A percentile compares a stretch with the other conserved stretches of the same genome.
These are phyloP conservation scores for Avena atlantica DNA, from an alignment of 176 grass and related monocot genomes.

Conservation along the genomic window DNA sequence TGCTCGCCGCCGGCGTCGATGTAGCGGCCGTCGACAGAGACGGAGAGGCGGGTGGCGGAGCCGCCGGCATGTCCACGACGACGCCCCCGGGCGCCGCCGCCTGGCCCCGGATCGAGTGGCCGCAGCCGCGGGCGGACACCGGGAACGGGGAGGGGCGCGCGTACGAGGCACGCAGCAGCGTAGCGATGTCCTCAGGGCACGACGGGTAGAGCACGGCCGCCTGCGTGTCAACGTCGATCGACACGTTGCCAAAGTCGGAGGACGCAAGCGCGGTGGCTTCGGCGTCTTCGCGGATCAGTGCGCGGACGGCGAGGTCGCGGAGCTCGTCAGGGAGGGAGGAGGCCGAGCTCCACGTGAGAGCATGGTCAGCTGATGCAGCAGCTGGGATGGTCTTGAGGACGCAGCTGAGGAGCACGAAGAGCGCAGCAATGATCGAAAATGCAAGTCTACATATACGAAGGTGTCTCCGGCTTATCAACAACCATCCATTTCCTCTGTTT, in stretches of 20 bases:
- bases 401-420: not conserved
- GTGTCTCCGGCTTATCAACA: no score
- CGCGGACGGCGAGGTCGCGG: slow-evolving; percentile 1
- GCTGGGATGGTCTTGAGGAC: not conserved
- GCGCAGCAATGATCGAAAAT: no score
- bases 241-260: slow-evolving; percentile 61
- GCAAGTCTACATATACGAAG: no score
- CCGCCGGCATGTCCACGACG: slow-evolving; percentile 57
- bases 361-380: not conserved
- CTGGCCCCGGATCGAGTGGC: slow-evolving; percentile 70
- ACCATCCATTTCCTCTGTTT: no score
- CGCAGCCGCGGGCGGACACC: slow-evolving; percentile 57
- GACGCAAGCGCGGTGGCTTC: slow-evolving; percentile 31
- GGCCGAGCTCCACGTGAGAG: not conserved
- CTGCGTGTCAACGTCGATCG: not conserved
- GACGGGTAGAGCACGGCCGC: slow-evolving; percentile 71
- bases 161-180: slow-evolving; percentile 54
- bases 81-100: slow-evolving; percentile 55
- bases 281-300: slow-evolving; percentile 31
- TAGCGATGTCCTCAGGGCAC: slow-evolving; percentile 53
- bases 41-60: not conserved
- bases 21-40: slow-evolving; percentile 27
- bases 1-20: slow-evolving; percentile 75
- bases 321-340: slow-evolving; percentile 24
- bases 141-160: slow-evolving; percentile 42